phyloP scores from a whole-genome alignment of 2,329 filamentous ascomycete species.

The Neospermospora avenae region DNA sequence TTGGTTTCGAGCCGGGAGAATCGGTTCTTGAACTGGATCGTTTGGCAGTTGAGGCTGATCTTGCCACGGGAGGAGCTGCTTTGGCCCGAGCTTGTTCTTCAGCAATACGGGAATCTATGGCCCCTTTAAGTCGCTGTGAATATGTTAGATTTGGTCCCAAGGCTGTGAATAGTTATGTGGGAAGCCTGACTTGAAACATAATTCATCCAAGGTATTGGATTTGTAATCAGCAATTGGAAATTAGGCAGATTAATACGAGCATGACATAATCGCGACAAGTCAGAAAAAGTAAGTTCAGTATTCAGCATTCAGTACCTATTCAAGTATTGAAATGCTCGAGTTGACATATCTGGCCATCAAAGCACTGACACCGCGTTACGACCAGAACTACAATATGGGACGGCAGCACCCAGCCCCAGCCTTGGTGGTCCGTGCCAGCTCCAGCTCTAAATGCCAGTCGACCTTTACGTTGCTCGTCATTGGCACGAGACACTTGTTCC shows the following conservation, averaged over 20 bases:
- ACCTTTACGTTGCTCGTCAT: not conserved
- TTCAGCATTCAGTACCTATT: no score
- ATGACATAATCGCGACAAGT: slow-evolving; percentile 10
- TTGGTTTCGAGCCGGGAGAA: slow-evolving; percentile 28
- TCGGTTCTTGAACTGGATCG: slow-evolving; percentile 27
- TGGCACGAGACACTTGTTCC: not conserved
- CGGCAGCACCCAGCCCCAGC: not conserved
- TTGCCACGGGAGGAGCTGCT: slow-evolving; percentile 40
- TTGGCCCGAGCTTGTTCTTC: slow-evolving; percentile 77
- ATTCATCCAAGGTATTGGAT: slow-evolving; percentile 12
- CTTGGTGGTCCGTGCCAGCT: not conserved
- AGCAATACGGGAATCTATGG: slow-evolving; percentile 82
- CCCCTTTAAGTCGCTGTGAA: slow-evolving; percentile 72
- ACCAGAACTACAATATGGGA: not conserved
- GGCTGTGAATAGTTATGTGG: slow-evolving; percentile 15
- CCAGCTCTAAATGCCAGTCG: not conserved
- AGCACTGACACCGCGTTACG: not conserved
- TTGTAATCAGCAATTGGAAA: not conserved
- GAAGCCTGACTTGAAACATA: slow-evolving; percentile 35
- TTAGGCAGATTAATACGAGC: not conserved
- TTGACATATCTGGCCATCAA: slow-evolving; percentile 1
- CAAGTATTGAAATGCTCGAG: not conserved
- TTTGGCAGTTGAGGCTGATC: slow-evolving; percentile 40
- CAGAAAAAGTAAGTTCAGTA: not conserved
- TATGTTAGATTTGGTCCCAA: slow-evolving; percentile 11